Conservation (phyloP, 768 basidiomycete species). For the Dacryopinax spathularia region DNA sequence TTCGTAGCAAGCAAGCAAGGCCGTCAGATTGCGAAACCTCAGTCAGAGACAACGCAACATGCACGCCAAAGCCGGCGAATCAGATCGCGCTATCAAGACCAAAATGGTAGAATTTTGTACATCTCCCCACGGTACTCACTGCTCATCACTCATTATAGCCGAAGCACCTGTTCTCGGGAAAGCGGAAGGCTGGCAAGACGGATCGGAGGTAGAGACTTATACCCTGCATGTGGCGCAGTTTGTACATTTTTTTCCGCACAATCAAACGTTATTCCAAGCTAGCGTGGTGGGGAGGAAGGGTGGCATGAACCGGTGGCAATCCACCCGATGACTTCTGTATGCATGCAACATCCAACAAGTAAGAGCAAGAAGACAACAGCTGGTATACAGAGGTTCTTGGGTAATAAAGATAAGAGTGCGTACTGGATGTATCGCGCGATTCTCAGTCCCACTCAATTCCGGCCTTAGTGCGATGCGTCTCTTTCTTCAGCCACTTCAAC, state of each 20-base stretch:
- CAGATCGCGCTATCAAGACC: conserved; percentile 61
- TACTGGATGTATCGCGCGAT: no score
- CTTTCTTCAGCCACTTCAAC: conserved; percentile 51
- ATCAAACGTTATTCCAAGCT: no score
- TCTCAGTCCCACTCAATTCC: conserved; percentile 62
- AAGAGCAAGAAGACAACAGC: no score
- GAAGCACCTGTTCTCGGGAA: conserved; percentile 73
- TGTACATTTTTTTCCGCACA: no score
- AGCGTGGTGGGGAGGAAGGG: no score
- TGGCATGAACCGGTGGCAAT: no score
- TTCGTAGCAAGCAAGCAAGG: conserved; percentile 59
- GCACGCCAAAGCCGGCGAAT: conserved; percentile 82
- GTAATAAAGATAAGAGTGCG: no score
- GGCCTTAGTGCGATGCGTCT: conserved; percentile 54
- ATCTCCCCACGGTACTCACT: conserved; percentile 7
- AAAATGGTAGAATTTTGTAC: conserved; percentile 52
- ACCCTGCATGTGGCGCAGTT: no score
- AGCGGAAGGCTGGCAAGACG: conserved; percentile 75
- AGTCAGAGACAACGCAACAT: conserved; percentile 77
- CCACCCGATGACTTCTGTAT: no score
- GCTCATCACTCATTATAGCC: conserved; percentile 36
- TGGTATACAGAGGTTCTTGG: no score
- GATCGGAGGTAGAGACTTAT: conserved; percentile 29
- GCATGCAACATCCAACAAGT: no score
- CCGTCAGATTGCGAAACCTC: conserved; percentile 69